Evolutionary conservation across 352 stramenopile species (phyloP).

Genomic region (Globisporangium cylindrosporum): DNA sequence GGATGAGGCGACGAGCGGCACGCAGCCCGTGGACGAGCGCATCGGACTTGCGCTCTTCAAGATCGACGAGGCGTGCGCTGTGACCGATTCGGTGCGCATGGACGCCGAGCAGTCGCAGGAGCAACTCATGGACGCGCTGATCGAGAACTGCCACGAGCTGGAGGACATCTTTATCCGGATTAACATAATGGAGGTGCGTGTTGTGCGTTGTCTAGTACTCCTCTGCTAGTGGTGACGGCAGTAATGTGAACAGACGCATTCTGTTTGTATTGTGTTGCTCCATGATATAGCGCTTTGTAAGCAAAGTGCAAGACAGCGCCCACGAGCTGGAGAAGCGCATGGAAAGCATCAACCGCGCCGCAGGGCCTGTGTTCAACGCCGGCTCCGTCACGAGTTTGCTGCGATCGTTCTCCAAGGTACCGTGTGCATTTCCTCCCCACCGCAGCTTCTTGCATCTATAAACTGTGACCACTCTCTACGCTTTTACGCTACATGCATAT

Average conservation of each 20-base stretch:
- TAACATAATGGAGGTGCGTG: constrained; percentile 67
- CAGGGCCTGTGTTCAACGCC: constrained; percentile 59
- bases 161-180: constrained; percentile 78
- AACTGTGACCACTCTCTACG: not conserved
- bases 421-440: not conserved
- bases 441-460: not conserved
- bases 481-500: not conserved
- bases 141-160: constrained; percentile 69
- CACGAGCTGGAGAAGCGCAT: constrained; percentile 63
- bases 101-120: constrained; percentile 49
- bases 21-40: constrained; percentile 61
- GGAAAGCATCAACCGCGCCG: constrained; percentile 48
- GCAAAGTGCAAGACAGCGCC: constrained; percentile 49
- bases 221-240: not conserved
- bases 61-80: constrained; percentile 68
- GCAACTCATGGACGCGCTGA: constrained; percentile 47
- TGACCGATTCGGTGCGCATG: constrained; percentile 43
- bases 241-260: not conserved
- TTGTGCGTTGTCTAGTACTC: not conserved
- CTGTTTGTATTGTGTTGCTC: not conserved
- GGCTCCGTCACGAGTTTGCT: constrained; percentile 54
- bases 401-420: constrained; percentile 71
- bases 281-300: constrained; percentile 40
- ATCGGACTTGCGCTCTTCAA: constrained; percentile 80
- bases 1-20: constrained; percentile 55